Evolutionary conservation across 2,329 filamentous ascomycete species (phyloP), one percentile per base, ranked within the genome.

Genomic region (Alternaria sp.): DNA sequence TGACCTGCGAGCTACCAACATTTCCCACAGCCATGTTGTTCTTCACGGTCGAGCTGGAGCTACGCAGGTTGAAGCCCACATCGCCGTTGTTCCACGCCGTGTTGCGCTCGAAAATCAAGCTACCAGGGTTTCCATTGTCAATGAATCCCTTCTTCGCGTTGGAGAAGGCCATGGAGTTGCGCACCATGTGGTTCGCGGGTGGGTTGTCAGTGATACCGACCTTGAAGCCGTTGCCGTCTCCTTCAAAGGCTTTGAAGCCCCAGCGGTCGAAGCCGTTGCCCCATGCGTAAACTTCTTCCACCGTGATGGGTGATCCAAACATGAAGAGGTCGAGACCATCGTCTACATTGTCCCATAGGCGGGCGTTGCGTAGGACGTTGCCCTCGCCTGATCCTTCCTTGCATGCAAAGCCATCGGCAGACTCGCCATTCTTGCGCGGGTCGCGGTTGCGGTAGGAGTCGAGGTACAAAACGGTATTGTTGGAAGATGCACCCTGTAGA

Each of bases 321-420:
- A 72, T 70, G 65, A 66, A 82, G 1, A 82, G 71, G 62, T 82
- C 80, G 2, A 82, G 70, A 3, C 82, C 81, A 50, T 84, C 81
- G 26, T 83, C 82, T 4, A 83, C 82, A 33, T 84, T 83, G 49
- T 83, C 77, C 80, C 80, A 83, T 0, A 83, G 72, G n/a, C 82
- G 77, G 0, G 80, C 78, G 9, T 80, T 80, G 23, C 78, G 76
- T 4, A 83, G 66, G 1, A 79, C 62, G 51, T 84, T 84, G 7
- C 82, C 82, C 14, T 76, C 75, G 3, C 82, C 82, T 1, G 70
- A 72, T 6, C 82, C 82, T 37, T 80, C 77, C 65, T 84, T 84
- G 66, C 77, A 80, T 1, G 78, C 81, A 41, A 83, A 82, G 1
- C 82, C 82, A 52, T 84, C 81, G 14, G 82, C 82, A 40, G 78